Evolutionary conservation across 2,329 filamentous ascomycete genomes (phyloP).

Genomic region (Hymenoscyphus repandus): DNA sequence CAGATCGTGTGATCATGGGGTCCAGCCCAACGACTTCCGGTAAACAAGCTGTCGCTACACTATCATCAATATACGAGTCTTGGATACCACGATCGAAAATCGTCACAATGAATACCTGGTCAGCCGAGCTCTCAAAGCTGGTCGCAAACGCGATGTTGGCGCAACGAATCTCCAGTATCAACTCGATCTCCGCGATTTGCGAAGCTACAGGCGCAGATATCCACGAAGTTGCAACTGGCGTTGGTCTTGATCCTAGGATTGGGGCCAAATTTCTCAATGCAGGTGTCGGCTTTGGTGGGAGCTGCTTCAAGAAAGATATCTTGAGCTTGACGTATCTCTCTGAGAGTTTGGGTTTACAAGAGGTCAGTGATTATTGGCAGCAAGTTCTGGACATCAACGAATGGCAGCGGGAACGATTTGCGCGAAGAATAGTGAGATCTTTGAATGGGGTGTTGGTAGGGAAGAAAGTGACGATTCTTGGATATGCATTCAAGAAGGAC

Average conservation of each 20-base stretch:
- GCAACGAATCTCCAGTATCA: constrained; percentile 76
- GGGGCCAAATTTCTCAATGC: constrained; percentile 70
- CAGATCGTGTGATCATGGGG: constrained; percentile 72
- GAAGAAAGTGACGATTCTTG: constrained; percentile 69
- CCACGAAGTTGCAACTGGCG: constrained; percentile 62
- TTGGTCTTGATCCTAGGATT: constrained; percentile 67
- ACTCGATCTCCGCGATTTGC: constrained; percentile 74
- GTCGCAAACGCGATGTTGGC: constrained; percentile 77
- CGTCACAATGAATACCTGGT: constrained; percentile 69
- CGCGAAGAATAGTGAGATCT: constrained; percentile 57
- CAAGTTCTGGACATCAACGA: constrained; percentile 73
- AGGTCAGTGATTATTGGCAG: constrained; percentile 72
- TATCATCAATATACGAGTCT: constrained; percentile 61
- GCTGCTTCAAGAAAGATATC: constrained; percentile 79
- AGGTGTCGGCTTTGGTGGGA: constrained; percentile 72
- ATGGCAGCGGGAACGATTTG: constrained; percentile 66
- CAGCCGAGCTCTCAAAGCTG: constrained; percentile 73
- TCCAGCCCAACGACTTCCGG: constrained; percentile 57
- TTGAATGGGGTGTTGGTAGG: constrained; percentile 63
- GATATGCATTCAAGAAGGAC: constrained; percentile 77
- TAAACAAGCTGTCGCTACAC: constrained; percentile 53
- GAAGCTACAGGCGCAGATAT: constrained; percentile 71
- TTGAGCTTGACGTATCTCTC: constrained; percentile 69
- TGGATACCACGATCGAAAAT: constrained; percentile 68
- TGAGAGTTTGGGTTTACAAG: constrained; percentile 60